Conservation (phyloP, 2,329 filamentous ascomycete species). For the Microdochium trichocladiopsis region DNA sequence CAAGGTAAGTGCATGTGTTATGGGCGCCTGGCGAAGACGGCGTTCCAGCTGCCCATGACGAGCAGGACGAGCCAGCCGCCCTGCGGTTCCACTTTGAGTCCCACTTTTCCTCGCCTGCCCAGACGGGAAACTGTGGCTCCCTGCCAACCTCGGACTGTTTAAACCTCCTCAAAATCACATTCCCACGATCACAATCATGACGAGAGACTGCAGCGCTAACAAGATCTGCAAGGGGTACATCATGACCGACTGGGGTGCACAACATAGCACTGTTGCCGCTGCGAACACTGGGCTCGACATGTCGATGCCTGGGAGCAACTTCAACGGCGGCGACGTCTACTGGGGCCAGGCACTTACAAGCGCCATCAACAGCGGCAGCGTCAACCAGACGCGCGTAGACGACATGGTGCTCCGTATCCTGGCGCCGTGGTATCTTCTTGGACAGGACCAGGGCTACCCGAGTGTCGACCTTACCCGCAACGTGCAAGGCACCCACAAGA, state of each 20-base stretch:
- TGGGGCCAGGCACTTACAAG: slow-evolving; percentile 48
- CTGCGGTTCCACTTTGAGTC: too few species aligned
- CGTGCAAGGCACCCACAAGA: slow-evolving; percentile 52
- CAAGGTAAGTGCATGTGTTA: slow-evolving; percentile 19
- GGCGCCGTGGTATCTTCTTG: slow-evolving; percentile 51
- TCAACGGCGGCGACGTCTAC: slow-evolving; percentile 41
- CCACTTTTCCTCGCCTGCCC: too few species aligned
- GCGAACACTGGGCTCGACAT: slow-evolving; percentile 69
- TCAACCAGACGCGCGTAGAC: slow-evolving; percentile 53
- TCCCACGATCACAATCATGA: not conserved
- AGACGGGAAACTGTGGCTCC: too few species aligned
- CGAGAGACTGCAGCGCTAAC: slow-evolving; percentile 15
- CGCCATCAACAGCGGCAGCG: slow-evolving; percentile 49
- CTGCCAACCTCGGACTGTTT: too few species aligned
- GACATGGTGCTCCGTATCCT: slow-evolving; percentile 62
- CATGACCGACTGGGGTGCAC: slow-evolving; percentile 65
- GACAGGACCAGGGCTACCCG: slow-evolving; percentile 45
- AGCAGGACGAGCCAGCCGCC: too few species aligned
- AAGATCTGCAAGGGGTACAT: slow-evolving; percentile 32
- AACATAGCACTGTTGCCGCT: slow-evolving; percentile 61
- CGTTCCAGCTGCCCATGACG: too few species aligned
- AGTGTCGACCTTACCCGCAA: slow-evolving; percentile 44
- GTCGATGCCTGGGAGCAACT: slow-evolving; percentile 69
- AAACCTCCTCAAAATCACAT: slow-evolving; percentile 11
- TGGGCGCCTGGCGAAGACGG: too few species aligned